phyloP scores from a whole-genome alignment of 192 early-diverging fungal species.

The Oehlia diaphana region DNA sequence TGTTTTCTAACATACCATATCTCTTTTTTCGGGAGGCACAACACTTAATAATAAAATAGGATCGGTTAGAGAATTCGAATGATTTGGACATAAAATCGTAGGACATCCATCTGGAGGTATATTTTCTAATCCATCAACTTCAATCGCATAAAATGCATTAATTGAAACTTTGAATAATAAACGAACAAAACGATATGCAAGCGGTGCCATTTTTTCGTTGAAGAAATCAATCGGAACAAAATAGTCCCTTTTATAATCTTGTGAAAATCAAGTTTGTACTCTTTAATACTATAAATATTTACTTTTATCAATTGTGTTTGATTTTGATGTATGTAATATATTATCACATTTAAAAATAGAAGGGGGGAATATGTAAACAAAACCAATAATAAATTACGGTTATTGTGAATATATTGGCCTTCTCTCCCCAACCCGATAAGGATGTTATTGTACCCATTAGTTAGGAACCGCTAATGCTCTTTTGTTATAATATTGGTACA shows the following conservation, averaged over 20 bases:
- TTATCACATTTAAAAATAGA: neutral
- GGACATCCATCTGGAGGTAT: slow-evolving; percentile 42
- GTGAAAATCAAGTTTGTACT: too few species aligned
- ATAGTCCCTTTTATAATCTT: neutral
- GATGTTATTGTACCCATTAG: too few species aligned
- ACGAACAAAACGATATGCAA: slow-evolving; percentile 37
- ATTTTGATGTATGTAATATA: neutral
- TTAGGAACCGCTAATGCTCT: too few species aligned
- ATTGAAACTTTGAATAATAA: slow-evolving; percentile 43
- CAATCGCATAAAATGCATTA: slow-evolving; percentile 43
- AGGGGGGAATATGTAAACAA: too few species aligned
- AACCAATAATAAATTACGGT: too few species aligned
- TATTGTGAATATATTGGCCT: too few species aligned
- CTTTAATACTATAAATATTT: neutral
- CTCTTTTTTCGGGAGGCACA: slow-evolving; percentile 36
- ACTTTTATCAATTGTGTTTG: neutral
- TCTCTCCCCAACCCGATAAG: too few species aligned
- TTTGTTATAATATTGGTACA: too few species aligned
- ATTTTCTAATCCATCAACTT: slow-evolving; percentile 43
- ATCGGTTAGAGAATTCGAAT: slow-evolving; percentile 44
- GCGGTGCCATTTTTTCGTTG: slow-evolving; percentile 22
- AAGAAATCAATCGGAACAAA: neutral
- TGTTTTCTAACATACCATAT: slow-evolving; percentile 22
- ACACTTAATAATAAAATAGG: slow-evolving; percentile 37
- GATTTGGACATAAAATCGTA: slow-evolving; percentile 41